Evolutionary conservation across 345 rosid genomes (phyloP), one percentile per base, ranked within the genome.

Genomic region (Mangifera indica): DNA sequence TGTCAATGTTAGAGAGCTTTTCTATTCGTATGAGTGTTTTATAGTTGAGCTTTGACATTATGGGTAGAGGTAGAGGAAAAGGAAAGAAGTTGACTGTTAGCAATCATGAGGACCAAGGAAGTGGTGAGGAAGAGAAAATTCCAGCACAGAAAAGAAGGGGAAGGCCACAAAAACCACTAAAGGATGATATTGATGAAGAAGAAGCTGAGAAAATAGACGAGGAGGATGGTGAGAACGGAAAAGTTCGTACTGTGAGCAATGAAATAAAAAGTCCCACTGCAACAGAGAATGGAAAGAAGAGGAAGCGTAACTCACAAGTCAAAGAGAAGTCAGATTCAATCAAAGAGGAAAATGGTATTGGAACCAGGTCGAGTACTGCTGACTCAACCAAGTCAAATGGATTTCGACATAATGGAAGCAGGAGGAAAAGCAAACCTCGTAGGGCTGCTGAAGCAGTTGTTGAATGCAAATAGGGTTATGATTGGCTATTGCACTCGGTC

Each of bases 51-150:
- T 40, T 65, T 80, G 74, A 72, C 69, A 73, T 64, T 64, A 89
- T 89, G 94, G 91, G 94, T 77, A 84, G 94, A 86, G 94, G 90
- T 67, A 86, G 91, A 76, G 91, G 89, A 69, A 89, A 87, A 76
- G 91, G 84, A 21, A 89, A 83, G 80, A 87, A 72, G 77, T 54
- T 79, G 77, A 74, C 87, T n/a, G 83, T 72, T 15, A 77, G 77
- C 78, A 81, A 78, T 78, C 85, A 80, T n/a, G 90, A 89, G 2
- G 87, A 89, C 65, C 34, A 70, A 15, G 89, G 86, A 73, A 84
- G 85, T 51, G 87, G 89, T 0, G 93, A 85, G 79, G 94, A 89
- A 63, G 94, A 87, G 72, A 89, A 85, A 72, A 83, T 85, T 73
- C 94, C 94, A 7, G 81, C 81, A 4, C 89, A 84, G 73, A 89